Base-by-base conservation (phyloP, 1,284 basidiomycete genomes). In the Sanghuangporus sanghuang region DNA sequence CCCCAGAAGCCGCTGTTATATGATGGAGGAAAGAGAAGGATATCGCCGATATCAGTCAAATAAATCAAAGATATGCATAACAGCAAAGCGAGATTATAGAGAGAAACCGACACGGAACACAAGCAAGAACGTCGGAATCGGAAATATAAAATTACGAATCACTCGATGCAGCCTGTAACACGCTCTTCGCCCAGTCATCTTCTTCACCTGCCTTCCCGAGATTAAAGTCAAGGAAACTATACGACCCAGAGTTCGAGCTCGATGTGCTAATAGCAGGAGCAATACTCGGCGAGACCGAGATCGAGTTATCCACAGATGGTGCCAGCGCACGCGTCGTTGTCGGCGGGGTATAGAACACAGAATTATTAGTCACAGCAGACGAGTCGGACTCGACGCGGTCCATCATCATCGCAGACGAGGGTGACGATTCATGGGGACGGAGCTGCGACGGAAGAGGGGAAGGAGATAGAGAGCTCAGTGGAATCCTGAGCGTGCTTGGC, bases 181-280 rank as follows among this genome's bases (percentile, higher is more conserved):
- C 64, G 23, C 64, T 65, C 56, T 27, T 62, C 18, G 61, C 64
- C 64, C 64, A 65, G 23, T 65, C 64, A 12, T 62, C 64, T 18
- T 55, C 59, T 12, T 44, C 60, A 9, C n/a, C 50, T 3, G 23
- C 18, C 48, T 59, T 52, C 11, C 56, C 61, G 35, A 65, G 12
- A 36, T 59, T 59, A 50, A 65, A 65, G 35, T 65, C 64, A 8
- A 65, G 53, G 40, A 65, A 57, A 38, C 64, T 65, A 27, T 61
- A 64, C 4, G 59, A 61, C 14, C 59, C 64, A 27, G 59, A 53
- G 16, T 53, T 55, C 4, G 48, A 52, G 18, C 54, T 46, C 11
- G 58, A 32, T 32, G 27, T 32, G 27, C 27, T 32, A 32, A 32
- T 32, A 32, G 27, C 3, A 32, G 27, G 27, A 32, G 27, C 27